Evolutionary conservation across 257 asterid species (phyloP).

Genomic region (Rehmannia glutinosa): DNA sequence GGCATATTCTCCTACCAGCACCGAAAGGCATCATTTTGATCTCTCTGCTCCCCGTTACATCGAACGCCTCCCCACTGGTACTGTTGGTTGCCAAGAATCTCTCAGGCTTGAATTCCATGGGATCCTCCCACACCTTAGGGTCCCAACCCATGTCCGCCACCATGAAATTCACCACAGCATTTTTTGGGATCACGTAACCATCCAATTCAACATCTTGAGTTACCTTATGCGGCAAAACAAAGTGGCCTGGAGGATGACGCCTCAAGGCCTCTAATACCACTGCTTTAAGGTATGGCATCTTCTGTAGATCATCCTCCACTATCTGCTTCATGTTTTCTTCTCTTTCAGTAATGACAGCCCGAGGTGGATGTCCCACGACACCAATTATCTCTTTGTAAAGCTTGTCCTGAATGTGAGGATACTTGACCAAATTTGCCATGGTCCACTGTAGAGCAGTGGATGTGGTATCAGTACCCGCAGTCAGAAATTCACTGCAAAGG

Average conservation of each 20-base stretch:
- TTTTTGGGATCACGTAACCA: slow-evolving; percentile 42
- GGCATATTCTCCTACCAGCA: slow-evolving; percentile 66
- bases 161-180: slow-evolving; percentile 52
- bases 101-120: slow-evolving; percentile 70
- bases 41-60: slow-evolving; percentile 58
- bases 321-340: not conserved
- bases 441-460: slow-evolving; percentile 65
- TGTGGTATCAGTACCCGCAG: slow-evolving; percentile 65
- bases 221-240: slow-evolving; percentile 57
- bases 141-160: slow-evolving; percentile 73
- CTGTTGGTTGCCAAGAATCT: slow-evolving; percentile 49
- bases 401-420: slow-evolving; percentile 40
- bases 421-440: slow-evolving; percentile 64
- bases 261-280: slow-evolving; percentile 58
- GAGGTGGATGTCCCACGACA: slow-evolving; percentile 22
- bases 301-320: slow-evolving; percentile 51
- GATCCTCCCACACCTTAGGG: slow-evolving; percentile 59
- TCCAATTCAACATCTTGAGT: slow-evolving; percentile 39
- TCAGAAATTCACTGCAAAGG: slow-evolving; percentile 52
- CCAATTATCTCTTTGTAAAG: slow-evolving; percentile 42
- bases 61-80: slow-evolving; percentile 39
- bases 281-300: slow-evolving; percentile 54
- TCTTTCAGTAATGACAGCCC: not conserved
- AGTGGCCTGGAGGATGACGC: slow-evolving; percentile 71
- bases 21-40: slow-evolving; percentile 92